Percentiles rank a stretch among this genome's conserved stretches.
Evolutionary conservation across 148 eudicot species (phyloP).

Genomic region (Fagopyrum tataricum): DNA sequence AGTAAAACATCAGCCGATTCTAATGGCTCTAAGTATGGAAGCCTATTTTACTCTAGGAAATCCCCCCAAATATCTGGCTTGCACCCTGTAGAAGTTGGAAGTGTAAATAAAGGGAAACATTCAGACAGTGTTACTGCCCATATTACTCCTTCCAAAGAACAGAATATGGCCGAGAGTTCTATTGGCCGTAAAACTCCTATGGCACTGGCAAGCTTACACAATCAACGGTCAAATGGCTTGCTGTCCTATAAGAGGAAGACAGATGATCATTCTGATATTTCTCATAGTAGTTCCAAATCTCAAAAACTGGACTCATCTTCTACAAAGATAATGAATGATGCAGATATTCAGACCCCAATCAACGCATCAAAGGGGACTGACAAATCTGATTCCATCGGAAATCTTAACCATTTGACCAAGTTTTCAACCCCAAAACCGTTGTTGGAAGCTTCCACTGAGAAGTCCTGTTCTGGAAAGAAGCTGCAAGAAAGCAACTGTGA

Average conservation of each 20-base stretch:
- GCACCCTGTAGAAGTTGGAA: conserved; percentile 15
- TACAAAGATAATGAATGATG: conserved; percentile 21
- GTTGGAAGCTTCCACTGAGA: conserved; percentile 12
- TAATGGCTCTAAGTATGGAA: conserved; percentile 22
- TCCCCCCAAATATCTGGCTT: conserved; percentile 26
- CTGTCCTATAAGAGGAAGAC: conserved; percentile 40
- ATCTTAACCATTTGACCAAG: background rate
- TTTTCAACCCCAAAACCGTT: background rate
- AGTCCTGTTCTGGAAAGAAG: conserved; percentile 20
- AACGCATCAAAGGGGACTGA: conserved; percentile 15
- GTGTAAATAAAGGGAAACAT: background rate
- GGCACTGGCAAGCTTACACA: conserved; percentile 6
- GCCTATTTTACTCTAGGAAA: conserved; percentile 29
- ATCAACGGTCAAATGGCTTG: conserved; percentile 17
- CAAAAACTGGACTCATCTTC: conserved; percentile 23
- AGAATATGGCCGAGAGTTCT: background rate
- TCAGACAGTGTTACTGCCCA: conserved; percentile 11
- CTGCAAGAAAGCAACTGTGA: conserved; percentile 7
- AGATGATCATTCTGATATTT: conserved; percentile 25
- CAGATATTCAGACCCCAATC: conserved; percentile 19
- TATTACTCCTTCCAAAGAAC: background rate
- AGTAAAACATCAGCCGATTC: conserved; percentile 26
- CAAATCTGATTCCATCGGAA: conserved; percentile 10
- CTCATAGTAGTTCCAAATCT: conserved; percentile 33
- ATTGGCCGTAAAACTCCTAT: conserved; percentile 2